Evolutionary conservation across 225 moss, liverwort and hornwort species (phyloP).

Genomic region (Sphagnum contortum): DNA sequence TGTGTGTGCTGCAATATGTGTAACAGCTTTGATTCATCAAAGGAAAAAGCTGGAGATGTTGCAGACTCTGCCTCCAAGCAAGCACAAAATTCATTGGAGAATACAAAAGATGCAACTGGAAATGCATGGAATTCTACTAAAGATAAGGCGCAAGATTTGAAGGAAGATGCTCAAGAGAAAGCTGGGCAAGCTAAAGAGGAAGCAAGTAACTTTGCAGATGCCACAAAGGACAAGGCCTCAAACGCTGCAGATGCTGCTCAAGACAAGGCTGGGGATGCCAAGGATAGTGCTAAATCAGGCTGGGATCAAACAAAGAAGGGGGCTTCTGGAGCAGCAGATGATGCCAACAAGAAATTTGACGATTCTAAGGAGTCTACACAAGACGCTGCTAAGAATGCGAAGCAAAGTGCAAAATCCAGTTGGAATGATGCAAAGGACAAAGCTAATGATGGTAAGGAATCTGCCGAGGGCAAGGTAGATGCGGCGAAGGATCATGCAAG

Average conservation of each 20-base stretch:
- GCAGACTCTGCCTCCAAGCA: slow-evolving; percentile 10
- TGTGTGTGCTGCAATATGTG: no score
- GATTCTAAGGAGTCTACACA: no score
- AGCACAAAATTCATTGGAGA: slow-evolving; percentile 11
- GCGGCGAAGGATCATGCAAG: not conserved
- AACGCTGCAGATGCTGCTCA: slow-evolving; percentile 6
- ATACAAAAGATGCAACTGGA: slow-evolving; percentile 18
- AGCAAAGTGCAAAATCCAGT: not conserved
- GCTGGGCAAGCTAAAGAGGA: slow-evolving; percentile 11
- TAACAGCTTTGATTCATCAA: no score
- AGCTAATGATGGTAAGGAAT: not conserved
- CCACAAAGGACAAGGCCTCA: slow-evolving; percentile 11
- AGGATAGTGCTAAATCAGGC: not conserved
- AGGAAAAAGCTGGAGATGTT: not conserved
- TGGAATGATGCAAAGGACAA: slow-evolving; percentile 2
- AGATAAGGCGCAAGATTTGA: slow-evolving; percentile 14
- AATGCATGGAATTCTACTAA: slow-evolving; percentile 18
- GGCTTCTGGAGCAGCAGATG: not conserved
- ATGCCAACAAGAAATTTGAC: not conserved
- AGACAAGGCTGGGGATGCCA: not conserved
- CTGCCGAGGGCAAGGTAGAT: not conserved
- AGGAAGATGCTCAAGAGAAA: slow-evolving; percentile 17
- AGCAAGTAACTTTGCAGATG: slow-evolving; percentile 12
- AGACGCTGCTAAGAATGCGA: no score
- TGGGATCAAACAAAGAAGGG: not conserved